Percentiles rank a stretch among this genome's conserved stretches.
These are phyloP conservation scores for Sequoia sempervirens DNA, from an alignment of 75 land plant genomes.

Conservation along the genomic window DNA sequence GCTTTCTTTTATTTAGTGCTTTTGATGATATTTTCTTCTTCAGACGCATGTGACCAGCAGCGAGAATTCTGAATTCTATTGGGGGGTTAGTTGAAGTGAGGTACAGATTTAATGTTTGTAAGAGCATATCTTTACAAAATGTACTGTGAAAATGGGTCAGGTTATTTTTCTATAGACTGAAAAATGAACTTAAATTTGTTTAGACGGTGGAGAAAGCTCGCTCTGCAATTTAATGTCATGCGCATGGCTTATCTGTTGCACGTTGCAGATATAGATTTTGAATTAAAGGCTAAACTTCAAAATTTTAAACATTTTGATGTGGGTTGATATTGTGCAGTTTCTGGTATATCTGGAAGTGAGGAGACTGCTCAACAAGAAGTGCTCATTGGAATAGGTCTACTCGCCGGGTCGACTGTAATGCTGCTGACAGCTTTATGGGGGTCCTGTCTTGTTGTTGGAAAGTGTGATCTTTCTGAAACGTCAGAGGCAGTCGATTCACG, in stretches of 20 bases:
- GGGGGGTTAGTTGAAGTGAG: not conserved
- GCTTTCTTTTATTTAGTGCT: not conserved
- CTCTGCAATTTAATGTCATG: not conserved
- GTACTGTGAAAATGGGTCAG: not conserved
- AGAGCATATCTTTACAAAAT: not conserved
- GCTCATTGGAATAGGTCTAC: too few species aligned
- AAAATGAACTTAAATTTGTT: too few species aligned
- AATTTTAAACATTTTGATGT: not conserved
- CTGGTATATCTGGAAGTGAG: too few species aligned
- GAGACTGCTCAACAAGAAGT: too few species aligned
- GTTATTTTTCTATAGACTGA: not conserved
- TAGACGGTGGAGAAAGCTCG: not conserved
- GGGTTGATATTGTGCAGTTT: too few species aligned
- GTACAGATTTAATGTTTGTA: not conserved
- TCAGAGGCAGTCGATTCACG: too few species aligned
- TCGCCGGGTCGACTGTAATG: too few species aligned
- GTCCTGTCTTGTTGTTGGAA: too few species aligned
- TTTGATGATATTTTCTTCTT: not conserved
- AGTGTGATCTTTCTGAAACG: too few species aligned
- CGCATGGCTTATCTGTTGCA: not conserved
- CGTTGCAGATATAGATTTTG: not conserved
- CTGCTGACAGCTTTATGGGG: too few species aligned
- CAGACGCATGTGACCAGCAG: not conserved
- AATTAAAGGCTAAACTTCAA: not conserved
- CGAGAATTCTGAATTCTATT: not conserved